A percentile compares a stretch with the other conserved stretches of the same genome.
These are phyloP conservation scores for Arctostaphylos glauca DNA, from an alignment of 148 eudicot genomes.

Conservation along the genomic window DNA sequence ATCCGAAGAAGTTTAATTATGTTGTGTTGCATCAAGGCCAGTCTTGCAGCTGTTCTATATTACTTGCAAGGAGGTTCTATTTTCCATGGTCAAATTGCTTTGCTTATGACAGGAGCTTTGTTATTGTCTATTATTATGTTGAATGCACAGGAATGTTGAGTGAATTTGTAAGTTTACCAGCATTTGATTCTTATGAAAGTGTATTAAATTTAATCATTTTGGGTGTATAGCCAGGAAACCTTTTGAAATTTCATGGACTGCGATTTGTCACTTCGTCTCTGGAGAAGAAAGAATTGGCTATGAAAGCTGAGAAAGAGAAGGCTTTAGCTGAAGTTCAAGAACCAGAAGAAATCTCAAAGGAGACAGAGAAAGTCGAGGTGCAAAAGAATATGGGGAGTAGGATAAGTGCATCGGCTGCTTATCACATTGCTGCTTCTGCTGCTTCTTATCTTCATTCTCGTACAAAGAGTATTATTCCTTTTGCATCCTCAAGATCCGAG, in stretches of 20 bases:
- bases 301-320: slow-evolving; percentile 46
- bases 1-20: not conserved
- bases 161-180: not conserved
- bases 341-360: slow-evolving; percentile 19
- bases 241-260: slow-evolving; percentile 53
- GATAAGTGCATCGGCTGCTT: slow-evolving; percentile 64
- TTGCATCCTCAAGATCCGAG: slow-evolving; percentile 41
- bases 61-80: not conserved
- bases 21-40: not conserved
- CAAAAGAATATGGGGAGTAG: slow-evolving; percentile 32
- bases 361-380: slow-evolving; percentile 25
- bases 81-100: not conserved
- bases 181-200: not conserved
- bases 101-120: not conserved
- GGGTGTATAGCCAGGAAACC: slow-evolving; percentile 52
- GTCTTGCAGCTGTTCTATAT: not conserved
- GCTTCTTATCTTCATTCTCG: slow-evolving; percentile 85
- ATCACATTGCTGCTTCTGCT: slow-evolving; percentile 82
- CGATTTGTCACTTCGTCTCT: slow-evolving; percentile 76
- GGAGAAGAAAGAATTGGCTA: slow-evolving; percentile 63
- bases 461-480: slow-evolving; percentile 60
- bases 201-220: not conserved
- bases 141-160: not conserved
- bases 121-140: not conserved
- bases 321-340: slow-evolving; percentile 28